Base-by-base conservation (phyloP, 2,329 filamentous ascomycete genomes). In the Rhinocladiella similis region DNA sequence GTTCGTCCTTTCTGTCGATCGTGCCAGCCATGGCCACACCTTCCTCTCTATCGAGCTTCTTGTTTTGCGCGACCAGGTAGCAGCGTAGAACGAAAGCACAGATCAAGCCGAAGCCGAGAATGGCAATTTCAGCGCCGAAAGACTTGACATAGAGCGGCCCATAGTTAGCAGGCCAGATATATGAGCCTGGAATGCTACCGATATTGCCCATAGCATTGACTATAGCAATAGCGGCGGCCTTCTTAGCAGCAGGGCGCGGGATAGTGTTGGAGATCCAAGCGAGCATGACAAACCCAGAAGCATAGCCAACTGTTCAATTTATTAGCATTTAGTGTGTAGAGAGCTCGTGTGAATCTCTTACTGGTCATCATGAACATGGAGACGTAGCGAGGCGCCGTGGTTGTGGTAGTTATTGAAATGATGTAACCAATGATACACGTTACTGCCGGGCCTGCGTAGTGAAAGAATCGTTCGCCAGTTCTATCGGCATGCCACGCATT, bases 181-280 rank as follows among this genome's bases (percentile, higher is more conserved):
- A 57, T 25, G 49, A 33, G 9, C 45, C 22, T 10, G 36, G 20
- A 25, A 54, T 54, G 33, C 50, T 58, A n/a, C 35, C 47, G 13
- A 46, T 29, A 68, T 91, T 90, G 16, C 81, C 83, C 7, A 90
- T 77, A 1, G 85, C 85, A 67, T 92, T 93, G 71, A 91, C 89
- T 60, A 87, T 85, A 1, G 88, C 89, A 4, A 92, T 70, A 0
- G 87, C 88, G 0, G 87, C 83, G 2, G 85, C 85, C 57, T 87
- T 81, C 74, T 91, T 91, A 2, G 88, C 85, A 0, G 88, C 86
- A 2, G 89, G 89, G 5, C 89, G 82, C 0, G 89, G 88, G 49
- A 93, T 78, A 1, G 85, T 87, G 68, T 88, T 90, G 42, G 82
- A 84, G 61, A 92, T 90, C 89, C 89, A 94, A 1, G 85, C 81